Conservation (phyloP, 768 basidiomycete genomes). For the Crepidotus variabilis region DNA sequence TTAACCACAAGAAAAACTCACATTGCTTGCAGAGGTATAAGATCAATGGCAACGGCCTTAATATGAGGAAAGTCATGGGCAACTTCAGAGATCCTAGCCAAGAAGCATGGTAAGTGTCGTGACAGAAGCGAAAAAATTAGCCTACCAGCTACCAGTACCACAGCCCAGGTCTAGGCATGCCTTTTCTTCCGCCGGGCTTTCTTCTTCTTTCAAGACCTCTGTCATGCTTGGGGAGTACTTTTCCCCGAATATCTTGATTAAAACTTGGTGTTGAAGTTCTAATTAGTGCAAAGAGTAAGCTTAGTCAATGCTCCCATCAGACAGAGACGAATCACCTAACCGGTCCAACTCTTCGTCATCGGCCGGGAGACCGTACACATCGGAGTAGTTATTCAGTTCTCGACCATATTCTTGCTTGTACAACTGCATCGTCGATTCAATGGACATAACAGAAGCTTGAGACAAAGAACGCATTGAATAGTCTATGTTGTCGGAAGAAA, state of each 20-base stretch:
- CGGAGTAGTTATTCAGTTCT: constrained; percentile 71
- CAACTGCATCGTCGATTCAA: constrained; percentile 60
- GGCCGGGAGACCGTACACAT: constrained; percentile 74
- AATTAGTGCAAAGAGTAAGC: constrained; percentile 7
- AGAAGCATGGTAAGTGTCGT: constrained; percentile 10
- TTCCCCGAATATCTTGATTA: constrained; percentile 56
- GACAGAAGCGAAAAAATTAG: constrained; percentile 3
- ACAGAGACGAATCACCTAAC: constrained; percentile 42
- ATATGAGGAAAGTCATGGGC: constrained; percentile 71
- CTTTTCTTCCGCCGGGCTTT: constrained; percentile 51
- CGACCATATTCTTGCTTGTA: constrained; percentile 68
- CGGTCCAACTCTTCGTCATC: constrained; percentile 74
- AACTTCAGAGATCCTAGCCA: constrained; percentile 66
- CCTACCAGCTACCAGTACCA: constrained; percentile 74
- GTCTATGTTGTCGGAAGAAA: constrained; percentile 39
- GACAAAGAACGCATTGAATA: constrained; percentile 60
- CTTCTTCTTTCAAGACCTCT: constrained; percentile 56
- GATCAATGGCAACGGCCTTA: constrained; percentile 69
- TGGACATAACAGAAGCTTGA: constrained; percentile 63
- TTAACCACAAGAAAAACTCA: constrained; percentile 29
- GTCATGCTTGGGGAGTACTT: constrained; percentile 59
- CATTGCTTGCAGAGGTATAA: constrained; percentile 76
- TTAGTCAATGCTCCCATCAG: constrained; percentile 4
- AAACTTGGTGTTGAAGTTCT: constrained; percentile 70
- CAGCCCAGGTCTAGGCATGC: constrained; percentile 73